phyloP scores from a whole-genome alignment of 2,329 filamentous ascomycete species.

The Ophiocordyceps camponoti-floridani region DNA sequence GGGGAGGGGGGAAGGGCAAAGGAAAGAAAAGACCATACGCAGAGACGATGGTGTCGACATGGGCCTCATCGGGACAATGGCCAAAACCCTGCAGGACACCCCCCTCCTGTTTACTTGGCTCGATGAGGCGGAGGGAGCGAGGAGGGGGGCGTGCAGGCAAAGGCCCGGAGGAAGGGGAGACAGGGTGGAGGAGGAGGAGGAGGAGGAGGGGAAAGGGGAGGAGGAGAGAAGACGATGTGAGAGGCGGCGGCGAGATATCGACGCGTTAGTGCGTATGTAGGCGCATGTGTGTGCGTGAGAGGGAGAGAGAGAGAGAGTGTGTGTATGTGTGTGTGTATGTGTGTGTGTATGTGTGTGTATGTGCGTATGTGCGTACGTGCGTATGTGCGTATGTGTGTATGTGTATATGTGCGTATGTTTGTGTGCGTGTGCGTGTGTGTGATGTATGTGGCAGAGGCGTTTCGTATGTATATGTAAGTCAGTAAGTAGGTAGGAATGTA shows the following conservation, averaged over 20 bases:
- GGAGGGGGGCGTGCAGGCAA: too few species aligned
- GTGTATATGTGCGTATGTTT: not conserved
- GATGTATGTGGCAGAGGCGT: not conserved
- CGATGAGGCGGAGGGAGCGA: too few species aligned
- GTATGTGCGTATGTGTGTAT: not conserved
- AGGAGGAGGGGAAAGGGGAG: slow-evolving; percentile 3
- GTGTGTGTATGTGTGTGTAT: not conserved
- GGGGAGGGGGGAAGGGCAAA: slow-evolving; percentile 1
- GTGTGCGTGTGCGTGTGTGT: not conserved
- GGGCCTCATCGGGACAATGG: too few species aligned
- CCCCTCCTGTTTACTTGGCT: too few species aligned
- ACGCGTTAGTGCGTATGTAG: not conserved
- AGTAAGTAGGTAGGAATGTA: not conserved
- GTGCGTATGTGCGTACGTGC: not conserved
- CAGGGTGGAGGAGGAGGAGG: not conserved
- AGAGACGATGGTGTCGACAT: too few species aligned
- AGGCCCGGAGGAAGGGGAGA: not conserved
- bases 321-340: not conserved
- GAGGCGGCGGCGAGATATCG: too few species aligned
- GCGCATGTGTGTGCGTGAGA: not conserved
- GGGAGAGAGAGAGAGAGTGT: too few species aligned
- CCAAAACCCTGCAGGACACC: too few species aligned
- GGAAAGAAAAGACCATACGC: too few species aligned
- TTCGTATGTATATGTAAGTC: not conserved
- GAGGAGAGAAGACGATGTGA: not conserved